Conservation (phyloP, 2,329 filamentous ascomycete genomes). For the Hypoxylon sp. region DNA sequence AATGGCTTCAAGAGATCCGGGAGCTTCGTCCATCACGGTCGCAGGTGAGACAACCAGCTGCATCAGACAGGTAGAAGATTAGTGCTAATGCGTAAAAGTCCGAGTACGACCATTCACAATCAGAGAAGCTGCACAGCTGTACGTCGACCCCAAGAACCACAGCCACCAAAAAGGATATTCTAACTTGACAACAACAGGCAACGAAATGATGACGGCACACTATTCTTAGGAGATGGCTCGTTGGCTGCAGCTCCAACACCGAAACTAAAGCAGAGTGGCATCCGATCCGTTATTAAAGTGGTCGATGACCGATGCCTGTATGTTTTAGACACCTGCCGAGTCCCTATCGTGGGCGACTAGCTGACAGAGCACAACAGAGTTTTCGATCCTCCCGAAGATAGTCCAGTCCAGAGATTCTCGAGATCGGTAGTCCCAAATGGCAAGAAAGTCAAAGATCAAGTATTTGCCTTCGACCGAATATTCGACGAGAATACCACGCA, state of each 20-base stretch:
- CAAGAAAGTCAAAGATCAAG: slow-evolving; percentile 96
- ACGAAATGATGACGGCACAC: slow-evolving; percentile 82
- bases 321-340: slow-evolving; percentile 56
- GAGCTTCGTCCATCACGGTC: slow-evolving; percentile 72
- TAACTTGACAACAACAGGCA: slow-evolving; percentile 60
- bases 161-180: neutral
- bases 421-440: slow-evolving; percentile 84
- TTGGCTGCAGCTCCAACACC: slow-evolving; percentile 88
- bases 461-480: slow-evolving; percentile 95
- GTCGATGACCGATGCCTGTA: slow-evolving; percentile 97
- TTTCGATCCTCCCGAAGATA: slow-evolving; percentile 97
- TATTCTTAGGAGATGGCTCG: slow-evolving; percentile 97
- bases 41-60: slow-evolving; percentile 61
- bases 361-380: slow-evolving; percentile 70
- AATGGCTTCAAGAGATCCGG: slow-evolving; percentile 59
- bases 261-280: slow-evolving; percentile 86
- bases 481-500: slow-evolving; percentile 97
- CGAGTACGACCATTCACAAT: slow-evolving; percentile 84
- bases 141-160: slow-evolving; percentile 50
- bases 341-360: neutral
- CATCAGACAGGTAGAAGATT: neutral
- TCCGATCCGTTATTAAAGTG: slow-evolving; percentile 94
- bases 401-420: slow-evolving; percentile 88
- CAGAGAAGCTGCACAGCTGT: slow-evolving; percentile 93
- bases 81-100: slow-evolving; percentile 63